Conservation (phyloP, 768 basidiomycete species). For the Panaeolus cyanescens region DNA sequence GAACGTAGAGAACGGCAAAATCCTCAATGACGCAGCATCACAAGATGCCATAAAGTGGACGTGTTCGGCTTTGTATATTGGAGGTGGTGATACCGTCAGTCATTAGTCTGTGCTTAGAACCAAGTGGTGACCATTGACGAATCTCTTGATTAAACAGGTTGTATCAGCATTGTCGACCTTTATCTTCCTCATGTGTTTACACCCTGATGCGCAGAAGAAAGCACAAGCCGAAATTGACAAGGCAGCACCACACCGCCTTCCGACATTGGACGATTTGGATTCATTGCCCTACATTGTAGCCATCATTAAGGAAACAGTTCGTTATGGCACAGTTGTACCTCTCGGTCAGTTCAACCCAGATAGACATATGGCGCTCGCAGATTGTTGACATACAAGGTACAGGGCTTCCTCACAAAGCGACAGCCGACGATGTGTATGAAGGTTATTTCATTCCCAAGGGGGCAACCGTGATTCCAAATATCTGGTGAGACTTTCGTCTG, state of each 20-base stretch:
- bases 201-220: constrained; percentile 40
- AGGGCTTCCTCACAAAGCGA: constrained; percentile 30
- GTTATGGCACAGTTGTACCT: constrained; percentile 21
- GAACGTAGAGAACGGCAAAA: constrained; percentile 19
- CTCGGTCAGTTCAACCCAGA: too few relatives aligned
- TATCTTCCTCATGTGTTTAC: constrained; percentile 29
- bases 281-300: constrained; percentile 33
- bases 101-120: constrained; percentile 2
- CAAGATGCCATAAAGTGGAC: constrained; percentile 30
- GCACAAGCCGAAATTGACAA: constrained; percentile 21
- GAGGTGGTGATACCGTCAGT: constrained; percentile 40
- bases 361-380: too few relatives aligned
- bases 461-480: constrained; percentile 28
- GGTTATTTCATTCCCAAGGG: constrained; percentile 36
- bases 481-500: constrained; percentile 22
- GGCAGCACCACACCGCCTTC: constrained; percentile 20
- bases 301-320: constrained; percentile 36
- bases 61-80: constrained; percentile 29
- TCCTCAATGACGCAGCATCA: constrained; percentile 17
- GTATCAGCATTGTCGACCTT: constrained; percentile 8
- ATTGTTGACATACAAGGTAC: too few relatives aligned
- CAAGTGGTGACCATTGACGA: background rate
- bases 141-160: constrained; percentile 4
- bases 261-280: constrained; percentile 26
- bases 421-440: constrained; percentile 32